Evolutionary conservation across 257 asterid species (phyloP), one percentile per base, ranked within the genome.

Genomic region (Petunia secreta): DNA sequence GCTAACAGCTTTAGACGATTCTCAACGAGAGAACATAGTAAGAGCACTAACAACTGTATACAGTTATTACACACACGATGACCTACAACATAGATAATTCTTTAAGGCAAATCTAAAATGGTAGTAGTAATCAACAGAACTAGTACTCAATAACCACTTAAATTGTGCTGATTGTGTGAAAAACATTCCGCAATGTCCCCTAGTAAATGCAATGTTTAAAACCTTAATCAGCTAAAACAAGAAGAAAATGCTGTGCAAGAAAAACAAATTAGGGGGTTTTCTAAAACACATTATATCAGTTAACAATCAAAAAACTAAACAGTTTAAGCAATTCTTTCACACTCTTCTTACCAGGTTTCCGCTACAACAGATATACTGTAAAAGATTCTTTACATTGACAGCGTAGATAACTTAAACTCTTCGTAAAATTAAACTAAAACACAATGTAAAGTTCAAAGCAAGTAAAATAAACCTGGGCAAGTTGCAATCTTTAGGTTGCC

Each of bases 401-500:
- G 25, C 25, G 25, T 25, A 25, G 25, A 25, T 25, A 25, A 25
- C 25, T 25, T 25, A 25, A 25, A 25, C 25, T 25, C 25, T 25
- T 25, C 25, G 25, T 25, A 25, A 25, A 25, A 25, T 25, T 25
- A 25, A 25, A 69, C 39, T 36, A 37, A 25, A 71, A 9, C 25
- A 71, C 34, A 34, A 13, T 16, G 46, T 44, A 68, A 16, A 44
- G 8, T 34, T 25, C 34, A 40, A 68, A 7, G 55, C 39, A 44
- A 10, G 41, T 10, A 1, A n/a, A 62, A 7, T 41, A 54, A 52
- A 93, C 97, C 98, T 94, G 92, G 98, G 97, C 91, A 94, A 91
- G 77, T 89, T 83, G 89, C 97, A 94, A 87, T 84, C 84, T 81
- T 88, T 88, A 73, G 98, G 97, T 80, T 92, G 95, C 98, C 97